Base-by-base conservation (phyloP, 1,284 basidiomycete species). In the Trichosporon faecale region DNA sequence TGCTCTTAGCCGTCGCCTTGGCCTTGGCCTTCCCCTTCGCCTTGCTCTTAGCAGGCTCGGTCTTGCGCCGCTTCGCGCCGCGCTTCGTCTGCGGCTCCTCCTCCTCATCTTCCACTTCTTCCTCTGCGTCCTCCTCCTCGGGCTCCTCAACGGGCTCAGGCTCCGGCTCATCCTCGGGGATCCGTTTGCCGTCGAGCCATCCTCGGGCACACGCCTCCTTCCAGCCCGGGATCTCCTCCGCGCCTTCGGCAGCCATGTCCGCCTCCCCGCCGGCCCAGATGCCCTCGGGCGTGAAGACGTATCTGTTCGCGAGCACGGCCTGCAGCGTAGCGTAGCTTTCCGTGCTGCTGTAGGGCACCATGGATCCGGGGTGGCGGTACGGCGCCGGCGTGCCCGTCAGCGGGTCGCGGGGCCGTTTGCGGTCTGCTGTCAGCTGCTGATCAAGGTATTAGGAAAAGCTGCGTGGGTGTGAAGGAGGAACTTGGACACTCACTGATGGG, bases 351-450 rank as follows among this genome's bases (percentile, higher is more conserved):
- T 84, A 87, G 0, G 85, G 84, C 0, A 84, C 82, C 25, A 81
- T 78, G 0, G 85, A 85, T 1, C 68, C 64, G 3, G 85, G 85
- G 73, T 86, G 85, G 35, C 82, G 79, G 76, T 87, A 87, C 25
- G 77, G 75, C 0, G 86, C 86, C 0, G 82, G 79, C 5, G 82
- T 76, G 14, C 86, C 86, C 0, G 85, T 86, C 65, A 87, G 79
- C 0, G 84, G 85, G 71, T 86, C 86, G 23, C 80, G 75, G 2
- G 80, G 79, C 37, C 73, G 76, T 29, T 75, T 74, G 14, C 80
- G 77, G 66, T 77, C 80, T 80, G 71, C 0, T 33, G 66, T 74
- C 65, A 74, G 76, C 67, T 52, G 37, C 40, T 35, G 29, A 21
- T 23, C 23, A 23, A 37, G 16, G 35, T 33, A 3, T 33, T 33